A percentile compares a stretch with the other conserved stretches of the same genome.
Conservation (phyloP, 2,329 filamentous ascomycete species). For the Diaporthe batatas region DNA sequence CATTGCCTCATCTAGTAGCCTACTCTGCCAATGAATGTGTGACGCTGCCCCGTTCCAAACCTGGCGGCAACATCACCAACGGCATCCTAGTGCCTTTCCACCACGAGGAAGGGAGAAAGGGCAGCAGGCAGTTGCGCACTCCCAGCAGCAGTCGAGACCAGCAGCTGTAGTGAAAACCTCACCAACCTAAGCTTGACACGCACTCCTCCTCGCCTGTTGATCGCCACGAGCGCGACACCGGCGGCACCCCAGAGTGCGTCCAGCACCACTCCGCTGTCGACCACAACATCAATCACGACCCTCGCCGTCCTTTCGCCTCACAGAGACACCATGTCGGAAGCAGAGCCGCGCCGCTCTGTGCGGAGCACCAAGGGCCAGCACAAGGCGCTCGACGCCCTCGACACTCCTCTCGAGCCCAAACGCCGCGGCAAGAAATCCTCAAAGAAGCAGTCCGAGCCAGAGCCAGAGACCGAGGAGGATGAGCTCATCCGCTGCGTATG, state of each 20-base stretch:
- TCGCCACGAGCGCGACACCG: conserved; percentile 3
- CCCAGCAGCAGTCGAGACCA: background rate
- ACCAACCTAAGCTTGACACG: conserved; percentile 9
- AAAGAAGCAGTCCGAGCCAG: conserved; percentile 72
- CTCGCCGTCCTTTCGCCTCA: conserved; percentile 4
- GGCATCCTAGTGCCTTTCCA: conserved; percentile 9
- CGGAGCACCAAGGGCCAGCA: conserved; percentile 98
- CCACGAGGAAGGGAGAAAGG: background rate
- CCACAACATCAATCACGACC: background rate
- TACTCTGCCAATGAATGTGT: conserved; percentile 32
- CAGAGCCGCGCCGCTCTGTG: conserved; percentile 91
- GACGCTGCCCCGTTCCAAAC: conserved; percentile 24
- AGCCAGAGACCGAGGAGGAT: conserved; percentile 66
- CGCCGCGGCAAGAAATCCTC: conserved; percentile 60
- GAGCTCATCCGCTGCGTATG: conserved; percentile 95
- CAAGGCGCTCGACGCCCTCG: conserved; percentile 86
- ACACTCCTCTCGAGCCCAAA: conserved; percentile 69
- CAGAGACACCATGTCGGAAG: conserved; percentile 50
- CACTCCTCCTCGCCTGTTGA: background rate
- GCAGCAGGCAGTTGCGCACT: conserved; percentile 1
- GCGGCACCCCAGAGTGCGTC: background rate
- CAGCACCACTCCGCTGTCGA: background rate
- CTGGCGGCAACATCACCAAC: conserved; percentile 16
- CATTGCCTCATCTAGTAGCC: conserved; percentile 27
- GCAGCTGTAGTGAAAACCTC: conserved; percentile 41